Evolutionary conservation across 371 early-diverging fungal genomes (phyloP).

Genomic region (Zychaea mexicana): DNA sequence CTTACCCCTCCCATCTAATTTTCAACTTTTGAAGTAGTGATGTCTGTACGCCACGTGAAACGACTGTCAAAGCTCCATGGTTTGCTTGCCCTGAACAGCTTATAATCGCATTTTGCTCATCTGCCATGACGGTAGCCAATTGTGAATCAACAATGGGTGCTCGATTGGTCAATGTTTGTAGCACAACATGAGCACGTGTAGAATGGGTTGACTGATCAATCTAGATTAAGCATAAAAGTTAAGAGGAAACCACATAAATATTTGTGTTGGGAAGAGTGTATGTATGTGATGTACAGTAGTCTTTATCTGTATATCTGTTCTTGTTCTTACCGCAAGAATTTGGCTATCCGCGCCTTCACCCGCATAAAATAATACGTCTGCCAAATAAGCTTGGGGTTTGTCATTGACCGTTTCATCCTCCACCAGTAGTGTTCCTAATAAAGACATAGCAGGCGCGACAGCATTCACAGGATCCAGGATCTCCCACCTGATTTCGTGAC

Average conservation of each 20-base stretch:
- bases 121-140: constrained; percentile 4
- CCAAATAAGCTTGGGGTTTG: not conserved
- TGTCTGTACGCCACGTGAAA: constrained; percentile 28
- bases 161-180: constrained; percentile 33
- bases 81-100: constrained; percentile 34
- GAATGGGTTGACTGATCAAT: not conserved
- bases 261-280: not conserved
- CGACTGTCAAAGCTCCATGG: constrained; percentile 28
- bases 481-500: constrained; percentile 21
- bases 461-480: constrained; percentile 20
- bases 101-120: constrained; percentile 24
- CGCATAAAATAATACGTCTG: constrained; percentile 26
- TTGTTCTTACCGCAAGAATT: constrained; percentile 37
- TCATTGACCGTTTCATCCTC: not conserved
- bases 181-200: not conserved
- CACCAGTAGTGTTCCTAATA: constrained; percentile 24
- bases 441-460: constrained; percentile 32
- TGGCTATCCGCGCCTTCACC: constrained; percentile 46
- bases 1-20: constrained; percentile 35
- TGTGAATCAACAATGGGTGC: constrained; percentile 38
- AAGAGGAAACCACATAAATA: not conserved
- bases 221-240: not conserved
- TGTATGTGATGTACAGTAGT: too few relatives aligned
- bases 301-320: too few relatives aligned
- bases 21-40: constrained; percentile 13